phyloP scores from a whole-genome alignment of 2,329 filamentous ascomycete genomes.

The Fusarium udum region DNA sequence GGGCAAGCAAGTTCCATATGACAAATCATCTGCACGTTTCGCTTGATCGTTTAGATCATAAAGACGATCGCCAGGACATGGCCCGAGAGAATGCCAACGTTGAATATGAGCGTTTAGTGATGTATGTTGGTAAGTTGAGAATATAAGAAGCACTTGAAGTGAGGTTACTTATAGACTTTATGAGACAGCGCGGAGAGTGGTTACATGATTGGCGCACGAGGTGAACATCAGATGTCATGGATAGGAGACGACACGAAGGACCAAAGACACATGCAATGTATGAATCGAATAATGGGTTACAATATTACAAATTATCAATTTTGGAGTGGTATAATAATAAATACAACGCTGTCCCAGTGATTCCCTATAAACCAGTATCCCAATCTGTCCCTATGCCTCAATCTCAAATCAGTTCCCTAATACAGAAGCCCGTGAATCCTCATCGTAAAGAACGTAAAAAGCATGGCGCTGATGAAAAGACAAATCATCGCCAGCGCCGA shows the following conservation, averaged over 20 bases:
- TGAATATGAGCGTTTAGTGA: background rate
- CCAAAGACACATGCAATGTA: accelerated
- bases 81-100: accelerated
- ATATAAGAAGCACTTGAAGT: too few species aligned
- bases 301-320: background rate
- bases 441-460: conserved; percentile 1
- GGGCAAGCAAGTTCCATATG: accelerated
- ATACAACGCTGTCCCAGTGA: conserved; percentile 4
- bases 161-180: too few species aligned
- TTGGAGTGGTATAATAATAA: conserved; percentile 15
- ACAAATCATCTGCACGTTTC: accelerated
- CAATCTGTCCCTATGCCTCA: background rate
- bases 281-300: accelerated
- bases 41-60: accelerated
- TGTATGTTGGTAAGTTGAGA: background rate
- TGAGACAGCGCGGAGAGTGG: accelerated
- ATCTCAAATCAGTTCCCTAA: background rate
- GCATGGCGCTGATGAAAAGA: background rate
- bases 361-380: background rate
- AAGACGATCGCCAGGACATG: accelerated
- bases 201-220: accelerated
- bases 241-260: accelerated
- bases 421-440: background rate
- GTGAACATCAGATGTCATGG: background rate
- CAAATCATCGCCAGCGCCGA: background rate